These are phyloP conservation scores for Santalum album DNA, from an alignment of 164 flowering plant genomes.

Conservation along the genomic window DNA sequence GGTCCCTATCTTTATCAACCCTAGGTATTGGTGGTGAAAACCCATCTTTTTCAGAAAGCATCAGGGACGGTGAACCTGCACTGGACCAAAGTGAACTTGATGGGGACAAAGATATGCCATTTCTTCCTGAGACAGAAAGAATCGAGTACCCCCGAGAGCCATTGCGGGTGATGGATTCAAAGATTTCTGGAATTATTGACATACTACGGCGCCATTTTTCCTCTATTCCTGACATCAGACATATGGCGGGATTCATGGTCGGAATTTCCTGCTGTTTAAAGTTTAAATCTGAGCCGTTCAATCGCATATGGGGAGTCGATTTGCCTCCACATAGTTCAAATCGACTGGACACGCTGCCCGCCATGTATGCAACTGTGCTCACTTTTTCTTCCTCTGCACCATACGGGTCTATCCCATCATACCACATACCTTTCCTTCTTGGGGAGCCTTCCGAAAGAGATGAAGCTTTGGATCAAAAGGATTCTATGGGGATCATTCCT, in stretches of 20 bases:
- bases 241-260: slow-evolving; percentile 75
- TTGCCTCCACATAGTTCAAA: slow-evolving; percentile 18
- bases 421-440: slow-evolving; percentile 71
- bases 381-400: slow-evolving; percentile 76
- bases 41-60: slow-evolving; percentile 27
- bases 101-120: slow-evolving; percentile 13
- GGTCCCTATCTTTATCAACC: slow-evolving; percentile 66
- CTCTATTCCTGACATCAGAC: slow-evolving; percentile 74
- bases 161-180: slow-evolving; percentile 80
- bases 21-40: slow-evolving; percentile 23
- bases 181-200: slow-evolving; percentile 48
- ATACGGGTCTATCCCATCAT: slow-evolving; percentile 73
- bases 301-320: slow-evolving; percentile 38
- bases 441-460: slow-evolving; percentile 40
- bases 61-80: slow-evolving; percentile 30
- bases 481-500: slow-evolving; percentile 48
- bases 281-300: slow-evolving; percentile 65
- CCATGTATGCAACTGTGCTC: slow-evolving; percentile 75
- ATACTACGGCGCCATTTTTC: slow-evolving; percentile 69
- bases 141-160: slow-evolving; percentile 35
- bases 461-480: slow-evolving; percentile 13
- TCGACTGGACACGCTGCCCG: slow-evolving; percentile 54
- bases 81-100: slow-evolving; percentile 29
- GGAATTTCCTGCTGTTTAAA: slow-evolving; percentile 53
- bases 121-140: slow-evolving; percentile 21